Evolutionary conservation across 2,329 filamentous ascomycete genomes (phyloP), one percentile per base, ranked within the genome.

Genomic region (Neonectria neomacrospora): DNA sequence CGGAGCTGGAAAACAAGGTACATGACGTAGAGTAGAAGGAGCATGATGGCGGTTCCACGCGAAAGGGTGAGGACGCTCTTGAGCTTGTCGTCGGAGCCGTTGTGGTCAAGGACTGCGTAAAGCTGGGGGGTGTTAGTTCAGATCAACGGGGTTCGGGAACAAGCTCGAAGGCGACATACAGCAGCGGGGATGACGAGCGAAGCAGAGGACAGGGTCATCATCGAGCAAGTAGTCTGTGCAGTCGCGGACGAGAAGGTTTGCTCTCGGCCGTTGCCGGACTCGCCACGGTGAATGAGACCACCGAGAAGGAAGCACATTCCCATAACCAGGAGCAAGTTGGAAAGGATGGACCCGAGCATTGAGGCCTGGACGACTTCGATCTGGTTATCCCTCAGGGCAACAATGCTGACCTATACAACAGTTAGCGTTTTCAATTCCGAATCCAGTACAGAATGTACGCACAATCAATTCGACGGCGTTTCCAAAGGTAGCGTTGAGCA

Each of bases 341-440:
- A 97, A 41, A 98, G 84, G 71, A 98, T 97, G 74, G 92, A 96
- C 51, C 96, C 95, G 34, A 98, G 89, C 94, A 98, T 98, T 67
- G 93, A 97, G 20, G 95, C 91, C 81, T 98, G 96, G n/a, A 98
- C 95, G 68, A 98, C 94, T 73, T 95, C 90, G 75, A 97, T 96
- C 80, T 98, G 91, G 67, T 89, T 88, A 71, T 96, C 89, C 69
- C 84, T 88, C 48, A 99, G 86, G 18, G 96, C 96, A 67, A 98
- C 91, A 71, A 98, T 95, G 77, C 93, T 97, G 76, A 97, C 92
- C 92, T 95, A 75, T 18, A 20, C 0, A n/a, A 12, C 5, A 41
- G 54, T 74, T 66, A 68, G 67, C 56, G 22, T 61, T 14, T 30
- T 4, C 16, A 16, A 28, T 47, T 32, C 8, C 14, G 30, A 42